phyloP scores from a whole-genome alignment of 2,329 filamentous ascomycete species.

The Hymenoscyphus repandus region DNA sequence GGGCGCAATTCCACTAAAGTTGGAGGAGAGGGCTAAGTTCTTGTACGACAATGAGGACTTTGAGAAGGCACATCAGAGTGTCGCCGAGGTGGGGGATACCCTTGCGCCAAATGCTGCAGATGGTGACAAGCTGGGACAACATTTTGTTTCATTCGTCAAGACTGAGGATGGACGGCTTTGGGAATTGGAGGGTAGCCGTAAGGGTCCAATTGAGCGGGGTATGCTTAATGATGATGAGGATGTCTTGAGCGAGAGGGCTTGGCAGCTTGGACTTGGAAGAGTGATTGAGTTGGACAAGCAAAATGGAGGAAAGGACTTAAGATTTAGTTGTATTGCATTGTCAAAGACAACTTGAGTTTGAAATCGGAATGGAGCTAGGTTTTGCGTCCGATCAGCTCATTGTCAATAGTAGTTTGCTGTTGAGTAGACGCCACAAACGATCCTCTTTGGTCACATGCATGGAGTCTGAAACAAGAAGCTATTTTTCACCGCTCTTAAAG shows the following conservation, averaged over 20 bases:
- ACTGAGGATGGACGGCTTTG: slow-evolving; percentile 40
- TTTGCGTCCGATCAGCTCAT: too few species aligned
- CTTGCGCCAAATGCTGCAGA: slow-evolving; percentile 72
- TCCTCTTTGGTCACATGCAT: too few species aligned
- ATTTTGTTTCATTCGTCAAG: slow-evolving; percentile 11
- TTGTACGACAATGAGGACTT: slow-evolving; percentile 75
- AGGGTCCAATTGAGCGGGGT: slow-evolving; percentile 45
- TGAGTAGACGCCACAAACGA: too few species aligned
- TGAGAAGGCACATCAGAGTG: slow-evolving; percentile 72
- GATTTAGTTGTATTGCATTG: slow-evolving; percentile 18
- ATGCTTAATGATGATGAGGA: slow-evolving; percentile 57
- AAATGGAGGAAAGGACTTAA: slow-evolving; percentile 10
- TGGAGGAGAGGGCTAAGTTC: slow-evolving; percentile 62
- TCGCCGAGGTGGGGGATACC: slow-evolving; percentile 73
- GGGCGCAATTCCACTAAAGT: slow-evolving; percentile 64
- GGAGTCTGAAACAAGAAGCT: too few species aligned
- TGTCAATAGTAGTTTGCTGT: too few species aligned
- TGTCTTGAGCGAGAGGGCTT: slow-evolving; percentile 68
- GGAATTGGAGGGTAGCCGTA: slow-evolving; percentile 67
- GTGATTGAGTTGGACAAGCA: slow-evolving; percentile 14
- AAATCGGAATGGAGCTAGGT: too few species aligned
- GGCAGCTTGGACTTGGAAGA: slow-evolving; percentile 46
- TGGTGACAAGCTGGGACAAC: slow-evolving; percentile 36
- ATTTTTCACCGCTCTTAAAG: too few species aligned
- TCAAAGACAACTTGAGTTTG: neutral